Evolutionary conservation across 1,284 basidiomycete species (phyloP).

Genomic region (Laetiporus sulphureus): DNA sequence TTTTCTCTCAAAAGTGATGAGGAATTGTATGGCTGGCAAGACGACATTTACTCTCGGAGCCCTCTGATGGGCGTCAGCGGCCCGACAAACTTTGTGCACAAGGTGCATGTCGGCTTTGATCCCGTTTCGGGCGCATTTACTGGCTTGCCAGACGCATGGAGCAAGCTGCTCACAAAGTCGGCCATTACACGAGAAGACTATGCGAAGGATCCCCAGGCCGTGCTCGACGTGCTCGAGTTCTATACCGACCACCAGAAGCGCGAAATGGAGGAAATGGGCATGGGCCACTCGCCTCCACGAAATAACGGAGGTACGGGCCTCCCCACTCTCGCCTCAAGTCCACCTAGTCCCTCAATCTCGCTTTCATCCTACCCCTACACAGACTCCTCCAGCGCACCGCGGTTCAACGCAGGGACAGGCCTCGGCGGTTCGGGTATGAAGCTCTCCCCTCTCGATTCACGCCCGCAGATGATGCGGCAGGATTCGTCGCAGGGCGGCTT

Average conservation of each 20-base stretch:
- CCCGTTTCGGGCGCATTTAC: constrained; percentile 92
- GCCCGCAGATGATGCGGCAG: constrained; percentile 45
- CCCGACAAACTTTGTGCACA: constrained; percentile 97
- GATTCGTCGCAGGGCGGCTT: constrained; percentile 51
- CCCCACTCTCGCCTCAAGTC: constrained; percentile 1
- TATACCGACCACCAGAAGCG: constrained; percentile 97
- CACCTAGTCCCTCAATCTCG: constrained; percentile 3
- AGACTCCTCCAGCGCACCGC: constrained; percentile 42
- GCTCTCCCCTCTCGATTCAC: constrained; percentile 33
- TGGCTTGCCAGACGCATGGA: constrained; percentile 97
- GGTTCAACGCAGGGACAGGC: constrained; percentile 84
- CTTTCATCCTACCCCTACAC: constrained; percentile 23
- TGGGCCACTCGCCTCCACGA: no score
- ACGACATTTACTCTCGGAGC: constrained; percentile 91
- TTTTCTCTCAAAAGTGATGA: constrained; percentile 89
- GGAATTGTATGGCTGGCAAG: constrained; percentile 95
- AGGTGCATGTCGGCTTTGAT: constrained; percentile 98
- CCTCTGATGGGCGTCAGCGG: constrained; percentile 91
- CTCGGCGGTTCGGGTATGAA: constrained; percentile 60
- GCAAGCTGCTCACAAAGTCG: constrained; percentile 88
- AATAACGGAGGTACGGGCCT: no score
- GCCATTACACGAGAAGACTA: constrained; percentile 98
- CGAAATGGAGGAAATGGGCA: constrained; percentile 72
- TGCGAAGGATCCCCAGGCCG: constrained; percentile 93
- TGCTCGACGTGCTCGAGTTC: constrained; percentile 96